A percentile compares a stretch with the other conserved stretches of the same genome.
Evolutionary conservation across 768 basidiomycete genomes (phyloP).

Genomic region (Leucocoprinus sp.): DNA sequence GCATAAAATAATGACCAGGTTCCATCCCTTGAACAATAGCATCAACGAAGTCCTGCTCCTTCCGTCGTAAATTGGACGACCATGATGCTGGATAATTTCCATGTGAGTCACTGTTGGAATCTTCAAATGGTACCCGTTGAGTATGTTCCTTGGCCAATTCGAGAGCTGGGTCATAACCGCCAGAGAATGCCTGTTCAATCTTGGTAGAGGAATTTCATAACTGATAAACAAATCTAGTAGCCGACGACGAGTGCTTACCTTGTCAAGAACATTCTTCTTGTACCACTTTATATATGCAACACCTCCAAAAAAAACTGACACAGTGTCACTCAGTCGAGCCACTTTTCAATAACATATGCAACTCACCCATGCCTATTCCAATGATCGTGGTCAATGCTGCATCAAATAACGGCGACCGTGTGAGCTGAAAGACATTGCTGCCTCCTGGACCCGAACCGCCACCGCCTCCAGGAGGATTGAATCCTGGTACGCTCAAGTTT

Average conservation of each 20-base stretch:
- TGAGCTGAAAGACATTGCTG: conserved; percentile 25
- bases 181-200: conserved; percentile 73
- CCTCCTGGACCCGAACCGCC: conserved; percentile 25
- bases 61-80: conserved; percentile 58
- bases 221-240: not conserved
- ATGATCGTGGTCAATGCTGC: conserved; percentile 51
- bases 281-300: conserved; percentile 72
- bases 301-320: conserved; percentile 60
- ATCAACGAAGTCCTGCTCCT: conserved; percentile 72
- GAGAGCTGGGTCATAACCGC: conserved; percentile 79
- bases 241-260: conserved; percentile 37
- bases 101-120: conserved; percentile 21
- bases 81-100: conserved; percentile 31
- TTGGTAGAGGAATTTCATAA: conserved; percentile 18
- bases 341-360: not conserved
- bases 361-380: conserved; percentile 53
- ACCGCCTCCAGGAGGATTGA: conserved; percentile 32
- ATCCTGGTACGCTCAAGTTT: conserved; percentile 30
- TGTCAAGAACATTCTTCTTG: conserved; percentile 71
- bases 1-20: conserved; percentile 63
- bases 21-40: conserved; percentile 69
- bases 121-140: conserved; percentile 21
- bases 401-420: conserved; percentile 40
- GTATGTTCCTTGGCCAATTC: conserved; percentile 52
- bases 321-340: conserved; percentile 6